Evolutionary conservation across 2,329 filamentous ascomycete genomes (phyloP).

Genomic region (Alternaria angustiovoidea): DNA sequence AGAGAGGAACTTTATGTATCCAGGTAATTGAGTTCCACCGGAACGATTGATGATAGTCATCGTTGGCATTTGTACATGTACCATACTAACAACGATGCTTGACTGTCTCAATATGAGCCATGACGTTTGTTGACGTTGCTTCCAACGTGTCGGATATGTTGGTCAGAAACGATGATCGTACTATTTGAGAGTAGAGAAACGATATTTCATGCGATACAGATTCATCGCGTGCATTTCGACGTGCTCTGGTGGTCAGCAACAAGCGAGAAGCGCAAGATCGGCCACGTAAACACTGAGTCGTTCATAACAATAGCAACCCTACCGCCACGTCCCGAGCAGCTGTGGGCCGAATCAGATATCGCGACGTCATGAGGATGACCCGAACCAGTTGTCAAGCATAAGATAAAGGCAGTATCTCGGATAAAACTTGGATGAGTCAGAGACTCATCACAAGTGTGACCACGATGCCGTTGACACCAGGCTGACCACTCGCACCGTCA

Average conservation of each 20-base stretch:
- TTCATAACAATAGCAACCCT: not conserved
- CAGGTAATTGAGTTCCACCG: not conserved
- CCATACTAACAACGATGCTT: not conserved
- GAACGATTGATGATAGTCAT: not conserved
- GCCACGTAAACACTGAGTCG: not conserved
- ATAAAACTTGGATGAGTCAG: slow-evolving; percentile 8
- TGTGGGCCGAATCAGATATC: not conserved
- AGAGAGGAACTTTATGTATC: not conserved
- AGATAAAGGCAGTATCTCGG: not conserved
- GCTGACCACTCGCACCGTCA: slow-evolving; percentile 35
- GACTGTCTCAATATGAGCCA: not conserved
- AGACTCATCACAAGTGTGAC: slow-evolving; percentile 36
- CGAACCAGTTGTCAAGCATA: not conserved
- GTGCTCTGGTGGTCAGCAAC: not conserved
- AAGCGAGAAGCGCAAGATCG: not conserved
- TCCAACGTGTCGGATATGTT: not conserved
- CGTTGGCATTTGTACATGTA: not conserved
- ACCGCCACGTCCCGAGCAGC: not conserved
- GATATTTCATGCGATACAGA: not conserved
- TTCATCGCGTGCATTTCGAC: not conserved
- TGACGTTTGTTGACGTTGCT: not conserved
- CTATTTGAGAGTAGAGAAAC: not conserved
- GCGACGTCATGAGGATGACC: not conserved
- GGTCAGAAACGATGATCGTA: not conserved
- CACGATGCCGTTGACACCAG: slow-evolving; percentile 33